Conservation (phyloP, 1,284 basidiomycete species). For the Cystobasidium pallidum region DNA sequence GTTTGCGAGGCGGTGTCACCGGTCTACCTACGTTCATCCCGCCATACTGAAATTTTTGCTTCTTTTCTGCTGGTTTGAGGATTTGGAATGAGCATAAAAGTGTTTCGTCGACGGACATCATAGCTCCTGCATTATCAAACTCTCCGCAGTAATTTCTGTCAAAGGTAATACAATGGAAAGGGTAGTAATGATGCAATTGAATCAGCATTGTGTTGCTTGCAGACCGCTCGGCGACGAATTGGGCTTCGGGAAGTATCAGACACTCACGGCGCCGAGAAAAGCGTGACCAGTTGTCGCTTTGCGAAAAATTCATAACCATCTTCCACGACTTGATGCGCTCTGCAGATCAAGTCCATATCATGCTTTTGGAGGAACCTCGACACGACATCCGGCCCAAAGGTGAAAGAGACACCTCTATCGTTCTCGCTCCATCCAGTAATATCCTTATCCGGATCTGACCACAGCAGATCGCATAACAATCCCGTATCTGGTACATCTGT, state of each 20-base stretch:
- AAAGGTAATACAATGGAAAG: background rate
- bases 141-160: constrained; percentile 86
- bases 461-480: constrained; percentile 91
- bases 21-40: constrained; percentile 60
- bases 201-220: too few species aligned
- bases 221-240: too few species aligned
- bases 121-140: constrained; percentile 98
- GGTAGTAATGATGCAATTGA: too few species aligned
- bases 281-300: constrained; percentile 92
- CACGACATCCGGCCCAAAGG: constrained; percentile 98
- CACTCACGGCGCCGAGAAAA: constrained; percentile 85
- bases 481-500: constrained; percentile 99
- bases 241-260: too few species aligned
- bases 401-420: constrained; percentile 96
- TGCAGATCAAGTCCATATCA: constrained; percentile 98
- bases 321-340: constrained; percentile 98
- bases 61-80: constrained; percentile 98
- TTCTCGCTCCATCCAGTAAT: constrained; percentile 99
- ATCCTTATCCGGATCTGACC: constrained; percentile 99
- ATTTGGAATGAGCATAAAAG: constrained; percentile 85
- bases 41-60: constrained; percentile 70
- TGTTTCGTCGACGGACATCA: constrained; percentile 99
- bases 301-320: constrained; percentile 99
- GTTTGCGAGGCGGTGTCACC: constrained; percentile 62
- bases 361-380: constrained; percentile 98